Base-by-base conservation (phyloP, 2,329 filamentous ascomycete genomes). In the Thelonectria blattea region DNA sequence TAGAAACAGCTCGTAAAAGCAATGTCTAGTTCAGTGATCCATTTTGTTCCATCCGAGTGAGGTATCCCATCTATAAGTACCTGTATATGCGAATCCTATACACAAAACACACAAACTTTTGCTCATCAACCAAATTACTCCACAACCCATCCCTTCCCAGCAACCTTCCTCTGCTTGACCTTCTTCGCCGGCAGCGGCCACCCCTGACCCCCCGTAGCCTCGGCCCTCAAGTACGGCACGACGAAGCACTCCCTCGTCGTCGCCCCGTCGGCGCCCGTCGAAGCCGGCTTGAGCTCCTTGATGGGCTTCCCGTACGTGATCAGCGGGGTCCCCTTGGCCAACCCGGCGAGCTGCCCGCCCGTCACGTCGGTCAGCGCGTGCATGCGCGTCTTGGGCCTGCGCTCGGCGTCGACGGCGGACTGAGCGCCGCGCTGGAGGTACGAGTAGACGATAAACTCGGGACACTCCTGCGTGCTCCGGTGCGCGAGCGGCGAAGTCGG, bases 141-240 rank as follows among this genome's bases (percentile, higher is more conserved):
- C 62, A 91, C 85, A 65, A 90, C 84, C 92, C 93, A 96, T 0
- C 90, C 91, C 67, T 86, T 87, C 41, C 86, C 90, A 1, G 81
- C 73, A 60, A 92, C 85, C 77, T 89, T 92, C 76, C 79, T 88
- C 79, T 98, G 94, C 69, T 87, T 82, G 43, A 98, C 90, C 79
- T 91, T 96, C 77, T 88, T 88, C n/a, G 91, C 88, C 3, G 91
- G 91, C 73, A 99, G 75, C 12, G 91, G 90, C 93, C 93, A 97
- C 1, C 92, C 92, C 67, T 88, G 81, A 0, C 86, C 86, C 0
- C 86, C 88, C 0, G 76, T 82, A 0, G 82, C 86, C 70, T 92
- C 91, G 0, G 91, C 88, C 52, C 88, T 80, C 65, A 98, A 73
- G 66, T 88, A 90, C 49, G 93, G 89, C 65, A 94, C 86, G 2